phyloP scores from a whole-genome alignment of 805 yeast species.

The Candida arabinofermentans region DNA sequence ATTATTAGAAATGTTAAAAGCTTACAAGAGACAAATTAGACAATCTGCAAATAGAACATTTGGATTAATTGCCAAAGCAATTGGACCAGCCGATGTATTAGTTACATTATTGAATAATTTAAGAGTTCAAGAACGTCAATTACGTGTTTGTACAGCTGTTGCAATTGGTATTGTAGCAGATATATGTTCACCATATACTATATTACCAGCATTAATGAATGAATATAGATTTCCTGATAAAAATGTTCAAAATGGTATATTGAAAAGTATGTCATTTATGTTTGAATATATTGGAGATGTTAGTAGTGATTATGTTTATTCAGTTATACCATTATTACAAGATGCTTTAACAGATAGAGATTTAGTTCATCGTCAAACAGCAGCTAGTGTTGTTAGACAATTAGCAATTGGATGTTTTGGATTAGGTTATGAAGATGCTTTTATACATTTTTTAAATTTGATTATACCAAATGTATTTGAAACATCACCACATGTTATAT shows the following conservation, averaged over 20 bases:
- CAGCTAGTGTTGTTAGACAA: conserved; percentile 81
- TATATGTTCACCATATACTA: conserved; percentile 88
- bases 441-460: conserved; percentile 76
- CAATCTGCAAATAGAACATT: conserved; percentile 86
- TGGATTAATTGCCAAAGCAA: conserved; percentile 85
- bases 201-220: conserved; percentile 90
- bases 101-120: conserved; percentile 79
- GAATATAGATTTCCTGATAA: conserved; percentile 90
- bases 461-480: conserved; percentile 88
- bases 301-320: conserved; percentile 77
- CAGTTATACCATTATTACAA: conserved; percentile 73
- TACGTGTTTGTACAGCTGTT: conserved; percentile 95
- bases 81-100: conserved; percentile 94
- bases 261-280: conserved; percentile 85
- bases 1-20: conserved; percentile 80
- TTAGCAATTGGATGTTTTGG: conserved; percentile 79
- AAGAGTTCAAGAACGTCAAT: conserved; percentile 91
- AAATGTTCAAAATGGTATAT: conserved; percentile 92
- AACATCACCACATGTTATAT: conserved; percentile 92
- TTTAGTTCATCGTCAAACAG: conserved; percentile 92
- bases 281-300: conserved; percentile 86
- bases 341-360: conserved; percentile 91
- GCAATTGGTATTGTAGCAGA: conserved; percentile 97
- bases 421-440: conserved; percentile 71
- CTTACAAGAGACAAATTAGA: conserved; percentile 71